A percentile compares a stretch with the other conserved stretches of the same genome.
These are phyloP conservation scores for Evansstolkia leycettana DNA, from an alignment of 495 filamentous ascomycete genomes.

Conservation along the genomic window DNA sequence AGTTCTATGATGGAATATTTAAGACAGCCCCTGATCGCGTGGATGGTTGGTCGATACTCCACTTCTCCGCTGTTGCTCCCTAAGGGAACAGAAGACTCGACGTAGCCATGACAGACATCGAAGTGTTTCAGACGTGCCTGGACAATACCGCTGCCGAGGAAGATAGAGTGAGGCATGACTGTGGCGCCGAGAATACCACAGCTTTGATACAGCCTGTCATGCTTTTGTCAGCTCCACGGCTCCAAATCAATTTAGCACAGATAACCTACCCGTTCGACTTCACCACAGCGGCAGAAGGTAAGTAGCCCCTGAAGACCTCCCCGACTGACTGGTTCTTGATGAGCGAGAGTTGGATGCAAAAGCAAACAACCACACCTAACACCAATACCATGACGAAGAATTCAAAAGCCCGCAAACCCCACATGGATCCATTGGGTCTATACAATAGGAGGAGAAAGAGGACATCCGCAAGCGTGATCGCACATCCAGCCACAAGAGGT, in stretches of 20 bases:
- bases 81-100: conserved; percentile 26
- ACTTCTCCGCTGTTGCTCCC: conserved; percentile 35
- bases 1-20: conserved; percentile 72
- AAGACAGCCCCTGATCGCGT: conserved; percentile 67
- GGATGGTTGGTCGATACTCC: conserved; percentile 63
- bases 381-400: conserved; percentile 69
- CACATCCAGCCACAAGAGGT: conserved; percentile 77
- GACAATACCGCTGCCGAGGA: conserved; percentile 80
- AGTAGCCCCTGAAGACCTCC: conserved; percentile 72
- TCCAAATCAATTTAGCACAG: not conserved
- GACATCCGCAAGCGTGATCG: conserved; percentile 73
- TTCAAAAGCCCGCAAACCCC: conserved; percentile 66
- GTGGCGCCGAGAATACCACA: conserved; percentile 90
- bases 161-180: conserved; percentile 89
- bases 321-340: conserved; percentile 57
- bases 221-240: conserved; percentile 7
- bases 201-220: conserved; percentile 63
- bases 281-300: conserved; percentile 66
- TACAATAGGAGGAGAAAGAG: conserved; percentile 81
- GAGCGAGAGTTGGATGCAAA: conserved; percentile 76
- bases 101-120: conserved; percentile 49
- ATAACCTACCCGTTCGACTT: conserved; percentile 45
- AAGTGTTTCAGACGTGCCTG: conserved; percentile 72
- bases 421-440: conserved; percentile 60
- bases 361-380: conserved; percentile 77